phyloP scores from a whole-genome alignment of 176 grass and related monocot species.

The Urochloa ruziziensis region DNA sequence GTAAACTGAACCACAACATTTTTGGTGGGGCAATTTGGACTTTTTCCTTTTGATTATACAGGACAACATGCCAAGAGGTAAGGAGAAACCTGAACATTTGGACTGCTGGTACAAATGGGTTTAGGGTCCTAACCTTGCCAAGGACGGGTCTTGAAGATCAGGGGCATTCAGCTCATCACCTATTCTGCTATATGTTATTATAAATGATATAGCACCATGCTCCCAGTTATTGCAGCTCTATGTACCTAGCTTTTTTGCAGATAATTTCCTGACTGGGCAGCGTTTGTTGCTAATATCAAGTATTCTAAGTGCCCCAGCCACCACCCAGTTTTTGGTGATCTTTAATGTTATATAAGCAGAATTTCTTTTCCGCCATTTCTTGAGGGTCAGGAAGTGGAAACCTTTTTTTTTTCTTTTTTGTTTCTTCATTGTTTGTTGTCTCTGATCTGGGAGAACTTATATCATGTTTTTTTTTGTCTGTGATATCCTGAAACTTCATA shows the following conservation, averaged over 20 bases:
- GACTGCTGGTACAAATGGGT: no score
- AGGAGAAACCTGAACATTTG: no score
- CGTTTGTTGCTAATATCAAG: not conserved
- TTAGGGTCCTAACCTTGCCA: no score
- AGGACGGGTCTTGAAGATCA: no score
- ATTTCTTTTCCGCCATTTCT: not conserved
- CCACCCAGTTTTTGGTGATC: not conserved
- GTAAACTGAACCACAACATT: no score
- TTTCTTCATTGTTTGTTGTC: not conserved
- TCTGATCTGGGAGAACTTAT: not conserved
- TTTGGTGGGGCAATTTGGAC: no score
- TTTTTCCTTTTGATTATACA: no score
- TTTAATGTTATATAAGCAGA: not conserved
- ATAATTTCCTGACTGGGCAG: not conserved
- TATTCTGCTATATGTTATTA: no score
- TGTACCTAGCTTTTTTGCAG: not conserved
- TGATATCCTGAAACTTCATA: not conserved
- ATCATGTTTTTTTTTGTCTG: not conserved
- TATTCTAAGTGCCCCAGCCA: no score
- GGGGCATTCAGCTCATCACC: no score
- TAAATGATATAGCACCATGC: no score
- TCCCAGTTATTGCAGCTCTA: not conserved
- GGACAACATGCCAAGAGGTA: no score
- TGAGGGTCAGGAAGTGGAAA: not conserved
- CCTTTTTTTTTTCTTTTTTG: not conserved